phyloP scores from a whole-genome alignment of 495 filamentous ascomycete species.

The Penicillium atrosanguineum region DNA sequence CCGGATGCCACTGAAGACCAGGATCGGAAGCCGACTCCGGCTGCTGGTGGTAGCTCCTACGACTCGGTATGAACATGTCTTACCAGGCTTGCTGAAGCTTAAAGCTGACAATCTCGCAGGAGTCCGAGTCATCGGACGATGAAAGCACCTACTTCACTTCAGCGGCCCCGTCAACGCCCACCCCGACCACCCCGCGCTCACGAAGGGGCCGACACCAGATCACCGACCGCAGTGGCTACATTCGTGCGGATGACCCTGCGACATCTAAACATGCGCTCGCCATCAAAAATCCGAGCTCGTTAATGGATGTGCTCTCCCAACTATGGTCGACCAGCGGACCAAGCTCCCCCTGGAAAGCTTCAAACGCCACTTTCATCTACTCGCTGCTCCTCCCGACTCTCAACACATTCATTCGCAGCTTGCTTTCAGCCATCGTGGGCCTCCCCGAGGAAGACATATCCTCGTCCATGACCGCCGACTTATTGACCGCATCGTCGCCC shows the following conservation, averaged over 20 bases:
- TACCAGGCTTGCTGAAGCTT: neutral
- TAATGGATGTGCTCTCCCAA: slow-evolving; percentile 76
- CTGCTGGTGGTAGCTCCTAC: slow-evolving; percentile 34
- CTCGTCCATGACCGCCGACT: slow-evolving; percentile 51
- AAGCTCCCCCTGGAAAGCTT: slow-evolving; percentile 92
- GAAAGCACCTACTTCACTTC: slow-evolving; percentile 86
- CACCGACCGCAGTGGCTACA: slow-evolving; percentile 52
- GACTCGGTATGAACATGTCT: slow-evolving; percentile 29
- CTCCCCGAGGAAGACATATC: slow-evolving; percentile 72
- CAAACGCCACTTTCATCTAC: slow-evolving; percentile 88
- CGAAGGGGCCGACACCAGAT: slow-evolving; percentile 43
- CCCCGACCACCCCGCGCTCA: slow-evolving; percentile 52
- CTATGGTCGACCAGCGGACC: slow-evolving; percentile 87
- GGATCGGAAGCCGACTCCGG: slow-evolving; percentile 28
- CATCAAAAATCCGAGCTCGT: slow-evolving; percentile 66
- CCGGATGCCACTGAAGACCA: slow-evolving; percentile 35
- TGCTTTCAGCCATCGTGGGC: slow-evolving; percentile 79
- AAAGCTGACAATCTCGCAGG: slow-evolving; percentile 25
- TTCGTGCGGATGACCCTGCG: slow-evolving; percentile 36
- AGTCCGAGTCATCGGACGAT: slow-evolving; percentile 62
- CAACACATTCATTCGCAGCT: slow-evolving; percentile 79
- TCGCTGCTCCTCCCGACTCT: slow-evolving; percentile 78
- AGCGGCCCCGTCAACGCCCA: slow-evolving; percentile 55
- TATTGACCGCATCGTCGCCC: slow-evolving; percentile 70
- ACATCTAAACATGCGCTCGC: slow-evolving; percentile 59